Evolutionary conservation across 768 basidiomycete genomes (phyloP).

Genomic region (Auriculariales sp.): DNA sequence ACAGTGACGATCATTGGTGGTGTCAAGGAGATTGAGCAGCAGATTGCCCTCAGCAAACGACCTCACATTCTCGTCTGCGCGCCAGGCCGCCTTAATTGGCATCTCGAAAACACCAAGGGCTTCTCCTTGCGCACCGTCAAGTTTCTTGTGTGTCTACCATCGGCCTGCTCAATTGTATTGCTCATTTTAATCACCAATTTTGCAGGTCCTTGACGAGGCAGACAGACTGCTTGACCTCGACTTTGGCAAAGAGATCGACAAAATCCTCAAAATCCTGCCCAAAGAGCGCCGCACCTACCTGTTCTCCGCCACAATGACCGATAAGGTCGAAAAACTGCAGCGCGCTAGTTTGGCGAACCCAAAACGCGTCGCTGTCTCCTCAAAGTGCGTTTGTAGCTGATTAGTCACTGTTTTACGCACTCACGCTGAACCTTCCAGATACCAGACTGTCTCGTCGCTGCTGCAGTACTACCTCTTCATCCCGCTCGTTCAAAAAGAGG

Average conservation of each 20-base stretch:
- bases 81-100: conserved; percentile 83
- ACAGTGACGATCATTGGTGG: conserved; percentile 91
- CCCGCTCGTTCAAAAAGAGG: conserved; percentile 84
- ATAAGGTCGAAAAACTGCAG: conserved; percentile 93
- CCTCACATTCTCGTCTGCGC: conserved; percentile 95
- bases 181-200: too few species aligned
- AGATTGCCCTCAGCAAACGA: conserved; percentile 81
- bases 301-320: conserved; percentile 98
- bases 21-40: conserved; percentile 80
- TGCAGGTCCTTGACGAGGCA: conserved; percentile 92
- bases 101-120: conserved; percentile 94
- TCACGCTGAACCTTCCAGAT: conserved; percentile 39
- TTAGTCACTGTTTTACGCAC: background rate
- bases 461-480: conserved; percentile 93
- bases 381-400: conserved; percentile 46
- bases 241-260: conserved; percentile 90
- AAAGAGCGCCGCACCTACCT: conserved; percentile 90
- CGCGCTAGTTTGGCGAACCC: conserved; percentile 87
- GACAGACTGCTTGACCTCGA: conserved; percentile 94
- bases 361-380: conserved; percentile 82
- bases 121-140: conserved; percentile 77
- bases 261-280: conserved; percentile 89
- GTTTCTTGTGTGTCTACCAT: conserved; percentile 52
- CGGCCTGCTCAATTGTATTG: conserved; percentile 1
- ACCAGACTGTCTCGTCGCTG: conserved; percentile 90